Base-by-base conservation (phyloP, 805 yeast genomes). In the Nakazawaea ernobii region DNA sequence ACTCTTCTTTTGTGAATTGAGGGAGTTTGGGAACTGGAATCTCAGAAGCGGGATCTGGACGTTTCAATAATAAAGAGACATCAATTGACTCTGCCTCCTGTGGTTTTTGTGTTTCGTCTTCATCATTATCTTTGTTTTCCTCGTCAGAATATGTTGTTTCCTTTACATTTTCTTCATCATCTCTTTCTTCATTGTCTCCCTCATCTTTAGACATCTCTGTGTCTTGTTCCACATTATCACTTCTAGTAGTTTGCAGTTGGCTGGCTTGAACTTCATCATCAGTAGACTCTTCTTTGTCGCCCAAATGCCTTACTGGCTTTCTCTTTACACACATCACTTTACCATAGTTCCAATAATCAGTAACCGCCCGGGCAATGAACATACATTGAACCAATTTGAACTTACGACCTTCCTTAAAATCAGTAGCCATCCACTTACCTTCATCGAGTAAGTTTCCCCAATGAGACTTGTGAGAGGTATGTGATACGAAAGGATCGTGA, bases 401-500 rank as follows among this genome's bases (percentile, higher is more conserved):
- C 58, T 86, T 84, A 15, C 80, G 61, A 33, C 77, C 81, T 59
- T 90, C 95, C 46, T 74, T 77, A 55, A 83, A 81, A 57, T 90
- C 96, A 1, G 77, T 71, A 6, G 89, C 79, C 80, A 90, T 74
- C 95, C 97, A 89, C 51, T 79, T 79, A 59, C 81, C 86, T 61
- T 94, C 99, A 24, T 79, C 79, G 5, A 94, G 52, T 24, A 92
- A 52, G 49, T 74, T 65, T 55, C 85, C 92, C 88, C 95, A 80
- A 53, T 86, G 91, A 3, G 80, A 68, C 29, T 70, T 68, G n/a
- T 59, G 60, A 11, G 68, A 61, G 26, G 55, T 59, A 43, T 30
- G 53, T 56, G 10, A 56, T 14, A 39, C 28, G 52, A 77, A 77
- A 0, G 98, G 97, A 53, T 88, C 95, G 10, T 72, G 59, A 57